These are phyloP conservation scores for Rhytidiadelphus loreus DNA, from an alignment of 225 moss, liverwort and hornwort species.

Conservation along the genomic window DNA sequence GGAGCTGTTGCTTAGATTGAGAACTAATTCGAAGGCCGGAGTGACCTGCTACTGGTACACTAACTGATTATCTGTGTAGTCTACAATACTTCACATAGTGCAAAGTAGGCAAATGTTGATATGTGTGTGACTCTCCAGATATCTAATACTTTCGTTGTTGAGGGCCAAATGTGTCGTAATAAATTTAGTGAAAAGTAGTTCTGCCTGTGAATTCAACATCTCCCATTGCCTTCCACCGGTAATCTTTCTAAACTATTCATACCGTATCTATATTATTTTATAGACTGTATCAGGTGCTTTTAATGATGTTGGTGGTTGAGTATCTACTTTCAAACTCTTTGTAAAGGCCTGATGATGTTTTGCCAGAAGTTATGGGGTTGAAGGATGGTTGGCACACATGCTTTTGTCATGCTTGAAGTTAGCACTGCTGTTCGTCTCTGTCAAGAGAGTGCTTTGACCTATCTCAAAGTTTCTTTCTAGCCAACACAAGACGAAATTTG, in stretches of 20 bases:
- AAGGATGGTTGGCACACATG: constrained; percentile 83
- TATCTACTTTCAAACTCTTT: neutral
- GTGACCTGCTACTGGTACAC: neutral
- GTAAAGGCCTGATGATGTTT: constrained; percentile 43
- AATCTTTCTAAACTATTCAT: neutral
- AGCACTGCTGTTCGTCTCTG: constrained; percentile 63
- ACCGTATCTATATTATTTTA: neutral
- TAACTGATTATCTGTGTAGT: neutral
- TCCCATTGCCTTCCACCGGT: constrained; percentile 41
- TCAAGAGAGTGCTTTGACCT: constrained; percentile 36
- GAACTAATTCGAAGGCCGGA: neutral
- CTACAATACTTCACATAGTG: neutral
- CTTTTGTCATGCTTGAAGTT: constrained; percentile 58
- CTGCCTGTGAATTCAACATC: constrained; percentile 55
- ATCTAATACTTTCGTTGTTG: neutral
- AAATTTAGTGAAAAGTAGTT: constrained; percentile 6
- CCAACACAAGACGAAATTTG: neutral
- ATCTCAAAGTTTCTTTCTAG: neutral
- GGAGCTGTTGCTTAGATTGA: neutral
- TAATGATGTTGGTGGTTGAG: neutral
- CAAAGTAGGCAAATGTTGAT: neutral
- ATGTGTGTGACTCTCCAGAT: neutral
- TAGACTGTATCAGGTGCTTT: neutral
- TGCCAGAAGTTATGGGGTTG: constrained; percentile 68
- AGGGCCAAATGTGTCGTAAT: neutral